These are phyloP conservation scores for Leccinum pallidistipes DNA, from an alignment of 1,284 basidiomycete genomes.

Conservation along the genomic window DNA sequence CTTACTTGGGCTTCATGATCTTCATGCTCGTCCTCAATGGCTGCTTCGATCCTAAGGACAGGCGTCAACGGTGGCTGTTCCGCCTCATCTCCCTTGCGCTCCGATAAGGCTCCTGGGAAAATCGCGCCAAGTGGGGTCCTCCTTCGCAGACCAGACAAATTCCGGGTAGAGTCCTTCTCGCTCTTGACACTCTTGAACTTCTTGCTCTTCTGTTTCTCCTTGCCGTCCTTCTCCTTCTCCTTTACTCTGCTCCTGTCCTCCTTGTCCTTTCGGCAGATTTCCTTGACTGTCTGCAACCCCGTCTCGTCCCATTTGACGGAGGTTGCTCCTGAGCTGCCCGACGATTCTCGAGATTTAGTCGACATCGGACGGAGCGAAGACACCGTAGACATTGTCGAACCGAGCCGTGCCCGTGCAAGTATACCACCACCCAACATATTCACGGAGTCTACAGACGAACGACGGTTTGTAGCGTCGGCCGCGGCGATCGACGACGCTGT, in stretches of 20 bases:
- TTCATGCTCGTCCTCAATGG: slow-evolving; percentile 52
- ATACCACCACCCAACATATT: slow-evolving; percentile 28
- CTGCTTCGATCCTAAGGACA: slow-evolving; percentile 50
- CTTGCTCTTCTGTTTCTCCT: slow-evolving; percentile 26
- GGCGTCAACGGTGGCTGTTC: slow-evolving; percentile 27
- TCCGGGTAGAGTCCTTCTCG: slow-evolving; percentile 23
- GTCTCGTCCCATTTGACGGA: slow-evolving; percentile 68
- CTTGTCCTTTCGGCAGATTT: slow-evolving; percentile 49
- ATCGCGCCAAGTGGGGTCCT: slow-evolving; percentile 49
- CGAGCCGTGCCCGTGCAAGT: slow-evolving; percentile 37
- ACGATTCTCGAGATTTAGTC: slow-evolving; percentile 49
- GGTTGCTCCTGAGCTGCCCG: slow-evolving; percentile 46
- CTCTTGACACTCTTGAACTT: slow-evolving; percentile 33
- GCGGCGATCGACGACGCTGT: slow-evolving; percentile 36
- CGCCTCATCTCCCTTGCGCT: slow-evolving; percentile 11
- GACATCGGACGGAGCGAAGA: slow-evolving; percentile 63
- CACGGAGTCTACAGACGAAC: slow-evolving; percentile 50
- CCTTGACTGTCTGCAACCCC: slow-evolving; percentile 53
- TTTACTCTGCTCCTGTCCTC: slow-evolving; percentile 23
- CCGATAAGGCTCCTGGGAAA: slow-evolving; percentile 42
- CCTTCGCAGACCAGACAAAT: slow-evolving; percentile 44
- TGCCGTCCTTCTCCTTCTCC: slow-evolving; percentile 8
- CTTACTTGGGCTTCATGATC: slow-evolving; percentile 18
- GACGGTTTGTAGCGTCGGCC: slow-evolving; percentile 21
- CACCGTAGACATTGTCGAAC: slow-evolving; percentile 49